Conservation (phyloP, 208 protist genomes). For the Herpetomonas tarakana region DNA sequence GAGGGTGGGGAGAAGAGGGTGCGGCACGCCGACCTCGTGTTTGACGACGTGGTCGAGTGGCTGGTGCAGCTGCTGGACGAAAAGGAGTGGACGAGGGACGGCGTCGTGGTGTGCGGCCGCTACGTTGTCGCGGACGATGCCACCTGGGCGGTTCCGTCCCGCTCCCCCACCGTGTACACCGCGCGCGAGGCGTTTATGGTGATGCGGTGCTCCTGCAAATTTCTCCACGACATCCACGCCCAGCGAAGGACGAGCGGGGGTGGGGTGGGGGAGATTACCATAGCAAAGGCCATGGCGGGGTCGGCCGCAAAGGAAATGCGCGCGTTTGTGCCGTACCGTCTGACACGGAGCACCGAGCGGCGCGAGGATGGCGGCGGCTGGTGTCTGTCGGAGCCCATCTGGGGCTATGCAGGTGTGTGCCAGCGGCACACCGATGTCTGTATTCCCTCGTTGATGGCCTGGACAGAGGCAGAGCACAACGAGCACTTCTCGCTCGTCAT, state of each 20-base stretch:
- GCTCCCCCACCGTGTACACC: conserved; percentile 38
- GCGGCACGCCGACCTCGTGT: conserved; percentile 11
- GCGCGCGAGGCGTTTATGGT: conserved; percentile 71
- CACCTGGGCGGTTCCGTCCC: conserved; percentile 70
- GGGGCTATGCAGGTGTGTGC: conserved; percentile 48
- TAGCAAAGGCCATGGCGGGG: conserved; percentile 52
- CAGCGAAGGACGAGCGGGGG: conserved; percentile 18
- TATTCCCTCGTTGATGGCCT: conserved; percentile 69
- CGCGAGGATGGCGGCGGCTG: neutral
- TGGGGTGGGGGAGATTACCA: conserved; percentile 40
- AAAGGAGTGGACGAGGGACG: conserved; percentile 27
- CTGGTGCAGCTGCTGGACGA: conserved; percentile 25
- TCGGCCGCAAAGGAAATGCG: conserved; percentile 62
- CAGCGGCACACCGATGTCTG: conserved; percentile 81
- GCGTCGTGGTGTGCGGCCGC: conserved; percentile 75
- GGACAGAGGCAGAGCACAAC: conserved; percentile 63
- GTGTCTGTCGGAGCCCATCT: neutral
- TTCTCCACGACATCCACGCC: conserved; percentile 56
- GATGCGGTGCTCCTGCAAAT: conserved; percentile 81
- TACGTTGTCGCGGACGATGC: conserved; percentile 79
- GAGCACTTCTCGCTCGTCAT: conserved; percentile 38
- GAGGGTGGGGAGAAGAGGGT: neutral
- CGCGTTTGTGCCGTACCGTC: conserved; percentile 62
- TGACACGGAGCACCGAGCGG: conserved; percentile 9
- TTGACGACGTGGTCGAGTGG: conserved; percentile 61